Conservation (phyloP, 139 green algal species). For the Auxenochlorella pyrenoidosa region DNA sequence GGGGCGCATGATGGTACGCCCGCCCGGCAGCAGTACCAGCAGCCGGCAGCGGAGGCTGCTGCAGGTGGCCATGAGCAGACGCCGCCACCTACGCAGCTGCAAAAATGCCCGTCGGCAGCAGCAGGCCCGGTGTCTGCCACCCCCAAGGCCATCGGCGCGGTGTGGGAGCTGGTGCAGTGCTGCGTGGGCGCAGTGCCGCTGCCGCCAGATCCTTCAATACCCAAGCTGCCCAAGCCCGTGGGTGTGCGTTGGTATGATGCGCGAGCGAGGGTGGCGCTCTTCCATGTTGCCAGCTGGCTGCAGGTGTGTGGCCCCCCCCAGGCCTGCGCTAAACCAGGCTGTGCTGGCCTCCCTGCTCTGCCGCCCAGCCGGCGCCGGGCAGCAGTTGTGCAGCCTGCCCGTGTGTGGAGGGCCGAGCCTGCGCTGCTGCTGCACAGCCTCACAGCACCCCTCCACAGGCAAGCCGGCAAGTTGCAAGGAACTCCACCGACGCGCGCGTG, state of each 20-base stretch:
- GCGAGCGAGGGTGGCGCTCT: slow-evolving; percentile 69
- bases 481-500: background rate
- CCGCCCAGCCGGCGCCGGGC: background rate
- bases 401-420: background rate
- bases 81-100: background rate
- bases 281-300: slow-evolving; percentile 77
- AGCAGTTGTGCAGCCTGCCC: background rate
- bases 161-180: slow-evolving; percentile 61
- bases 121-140: slow-evolving; percentile 11
- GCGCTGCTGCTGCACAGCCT: too few species aligned
- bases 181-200: slow-evolving; percentile 41
- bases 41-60: background rate
- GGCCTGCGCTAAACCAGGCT: too few species aligned
- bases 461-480: too few species aligned
- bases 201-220: background rate
- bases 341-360: background rate
- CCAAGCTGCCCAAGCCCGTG: background rate
- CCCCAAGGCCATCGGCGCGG: slow-evolving; percentile 43
- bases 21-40: background rate
- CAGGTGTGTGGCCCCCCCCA: background rate
- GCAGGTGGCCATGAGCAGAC: background rate
- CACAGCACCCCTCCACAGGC: background rate
- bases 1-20: background rate
- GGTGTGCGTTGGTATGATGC: slow-evolving; percentile 79
- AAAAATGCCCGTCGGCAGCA: background rate